Conservation (phyloP, 306 rosid species). For the Corylus heterophylla region DNA sequence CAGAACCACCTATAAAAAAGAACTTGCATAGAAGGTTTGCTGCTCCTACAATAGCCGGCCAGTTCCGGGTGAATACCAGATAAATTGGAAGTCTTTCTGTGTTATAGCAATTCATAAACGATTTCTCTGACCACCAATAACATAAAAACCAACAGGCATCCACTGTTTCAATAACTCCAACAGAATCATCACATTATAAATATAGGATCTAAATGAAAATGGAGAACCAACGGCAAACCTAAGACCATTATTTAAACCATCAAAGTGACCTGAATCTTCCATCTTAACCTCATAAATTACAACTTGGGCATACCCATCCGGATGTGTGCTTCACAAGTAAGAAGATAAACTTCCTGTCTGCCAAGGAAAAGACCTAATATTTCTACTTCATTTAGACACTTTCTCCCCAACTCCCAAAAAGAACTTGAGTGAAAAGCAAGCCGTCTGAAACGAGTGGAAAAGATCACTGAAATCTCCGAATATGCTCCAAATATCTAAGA, state of each 20-base stretch:
- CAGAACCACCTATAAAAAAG: neutral
- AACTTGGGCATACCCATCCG: neutral
- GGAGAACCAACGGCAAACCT: neutral
- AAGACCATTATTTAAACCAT: constrained; percentile 1
- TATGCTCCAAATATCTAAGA: neutral
- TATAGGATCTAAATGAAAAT: neutral
- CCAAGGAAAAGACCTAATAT: constrained; percentile 2
- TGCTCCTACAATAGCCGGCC: constrained; percentile 19
- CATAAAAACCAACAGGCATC: constrained; percentile 6
- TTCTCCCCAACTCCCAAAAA: neutral
- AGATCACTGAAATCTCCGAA: constrained; percentile 2
- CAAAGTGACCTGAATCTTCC: neutral
- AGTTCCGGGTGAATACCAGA: constrained; percentile 20
- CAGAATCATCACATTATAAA: neutral
- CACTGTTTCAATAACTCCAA: constrained; percentile 8
- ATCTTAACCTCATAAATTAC: constrained; percentile 4
- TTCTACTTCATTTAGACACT: neutral
- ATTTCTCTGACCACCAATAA: neutral
- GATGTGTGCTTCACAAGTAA: neutral
- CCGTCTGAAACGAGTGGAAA: neutral
- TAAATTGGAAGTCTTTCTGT: neutral
- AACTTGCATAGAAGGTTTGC: constrained; percentile 15
- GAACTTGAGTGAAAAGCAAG: neutral
- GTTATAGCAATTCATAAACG: constrained; percentile 12
- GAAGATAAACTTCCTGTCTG: neutral